Evolutionary conservation across 2,329 filamentous ascomycete genomes (phyloP).

Genomic region (Orbilia ellipsospora): DNA sequence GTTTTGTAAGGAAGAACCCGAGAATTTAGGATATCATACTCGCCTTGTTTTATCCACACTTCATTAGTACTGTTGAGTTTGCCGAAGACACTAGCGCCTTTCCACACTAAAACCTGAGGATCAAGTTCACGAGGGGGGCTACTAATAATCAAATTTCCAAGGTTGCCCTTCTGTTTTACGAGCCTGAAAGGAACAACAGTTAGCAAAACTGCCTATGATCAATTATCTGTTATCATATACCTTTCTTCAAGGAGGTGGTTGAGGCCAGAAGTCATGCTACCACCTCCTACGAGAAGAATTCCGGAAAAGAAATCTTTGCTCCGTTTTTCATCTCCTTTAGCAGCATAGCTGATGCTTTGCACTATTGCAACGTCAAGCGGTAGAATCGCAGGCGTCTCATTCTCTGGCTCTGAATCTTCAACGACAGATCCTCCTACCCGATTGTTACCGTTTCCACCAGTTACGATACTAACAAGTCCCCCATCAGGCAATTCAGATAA

Average conservation of each 20-base stretch:
- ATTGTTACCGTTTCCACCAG: conserved; percentile 56
- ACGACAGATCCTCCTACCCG: conserved; percentile 33
- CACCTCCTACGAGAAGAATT: conserved; percentile 90
- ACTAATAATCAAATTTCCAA: conserved; percentile 74
- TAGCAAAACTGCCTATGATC: conserved; percentile 67
- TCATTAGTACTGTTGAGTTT: conserved; percentile 88
- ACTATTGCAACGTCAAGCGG: conserved; percentile 90
- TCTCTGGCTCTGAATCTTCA: conserved; percentile 67
- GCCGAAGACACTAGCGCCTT: conserved; percentile 95
- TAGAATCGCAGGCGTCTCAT: conserved; percentile 78
- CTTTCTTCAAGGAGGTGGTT: conserved; percentile 84
- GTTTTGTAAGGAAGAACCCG: conserved; percentile 86
- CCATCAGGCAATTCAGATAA: conserved; percentile 69
- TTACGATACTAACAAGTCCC: conserved; percentile 69
- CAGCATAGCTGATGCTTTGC: conserved; percentile 86
- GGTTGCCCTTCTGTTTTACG: conserved; percentile 65
- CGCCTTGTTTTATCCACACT: conserved; percentile 87
- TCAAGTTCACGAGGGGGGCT: conserved; percentile 90
- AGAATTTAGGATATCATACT: conserved; percentile 87
- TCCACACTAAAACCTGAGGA: conserved; percentile 97
- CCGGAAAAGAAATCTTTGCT: conserved; percentile 87
- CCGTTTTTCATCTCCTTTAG: conserved; percentile 90
- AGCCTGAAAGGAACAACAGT: conserved; percentile 59
- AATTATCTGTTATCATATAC: conserved; percentile 69
- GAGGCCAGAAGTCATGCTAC: conserved; percentile 82